Percentiles rank a stretch among this genome's conserved stretches.
These are phyloP conservation scores for Macrocybe gigantea DNA, from an alignment of 768 basidiomycete genomes.

Conservation along the genomic window DNA sequence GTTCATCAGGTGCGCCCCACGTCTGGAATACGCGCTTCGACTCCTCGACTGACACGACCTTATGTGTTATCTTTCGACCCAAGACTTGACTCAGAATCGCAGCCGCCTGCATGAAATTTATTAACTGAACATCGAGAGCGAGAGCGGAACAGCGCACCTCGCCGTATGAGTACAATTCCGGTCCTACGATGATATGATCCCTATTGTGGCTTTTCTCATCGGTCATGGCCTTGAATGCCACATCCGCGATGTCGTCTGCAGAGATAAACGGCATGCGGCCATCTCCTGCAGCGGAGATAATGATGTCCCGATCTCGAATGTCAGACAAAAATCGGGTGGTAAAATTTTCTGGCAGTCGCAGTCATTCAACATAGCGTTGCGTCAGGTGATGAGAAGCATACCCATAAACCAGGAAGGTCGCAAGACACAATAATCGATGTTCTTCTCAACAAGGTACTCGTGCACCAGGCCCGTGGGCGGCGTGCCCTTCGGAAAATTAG, in stretches of 20 bases:
- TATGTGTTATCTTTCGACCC: slow-evolving; percentile 15
- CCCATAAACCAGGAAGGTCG: slow-evolving; percentile 34
- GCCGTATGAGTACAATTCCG: slow-evolving; percentile 19
- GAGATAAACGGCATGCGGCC: slow-evolving; percentile 18
- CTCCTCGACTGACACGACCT: too few relatives aligned
- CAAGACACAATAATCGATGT: slow-evolving; percentile 26
- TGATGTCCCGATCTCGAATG: slow-evolving; percentile 17
- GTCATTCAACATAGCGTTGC: too few relatives aligned
- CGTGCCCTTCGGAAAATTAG: slow-evolving; percentile 11
- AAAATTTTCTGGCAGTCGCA: slow-evolving; percentile 29
- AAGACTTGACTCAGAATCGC: slow-evolving; percentile 12
- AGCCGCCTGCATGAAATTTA: slow-evolving; percentile 12
- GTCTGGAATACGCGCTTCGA: too few relatives aligned
- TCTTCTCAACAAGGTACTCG: slow-evolving; percentile 18
- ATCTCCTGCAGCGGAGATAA: slow-evolving; percentile 17
- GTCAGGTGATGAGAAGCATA: too few relatives aligned
- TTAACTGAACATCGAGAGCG: neutral
- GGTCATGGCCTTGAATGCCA: slow-evolving; percentile 18
- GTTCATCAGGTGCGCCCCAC: too few relatives aligned
- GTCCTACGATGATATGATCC: slow-evolving; percentile 18
- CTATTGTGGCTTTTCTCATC: slow-evolving; percentile 7
- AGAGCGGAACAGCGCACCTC: slow-evolving; percentile 9
- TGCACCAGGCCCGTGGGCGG: slow-evolving; percentile 17
- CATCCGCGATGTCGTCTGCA: slow-evolving; percentile 23
- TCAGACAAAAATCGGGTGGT: slow-evolving; percentile 7